Conservation (phyloP, 306 rosid genomes). For the Prinsepia uniflora region DNA sequence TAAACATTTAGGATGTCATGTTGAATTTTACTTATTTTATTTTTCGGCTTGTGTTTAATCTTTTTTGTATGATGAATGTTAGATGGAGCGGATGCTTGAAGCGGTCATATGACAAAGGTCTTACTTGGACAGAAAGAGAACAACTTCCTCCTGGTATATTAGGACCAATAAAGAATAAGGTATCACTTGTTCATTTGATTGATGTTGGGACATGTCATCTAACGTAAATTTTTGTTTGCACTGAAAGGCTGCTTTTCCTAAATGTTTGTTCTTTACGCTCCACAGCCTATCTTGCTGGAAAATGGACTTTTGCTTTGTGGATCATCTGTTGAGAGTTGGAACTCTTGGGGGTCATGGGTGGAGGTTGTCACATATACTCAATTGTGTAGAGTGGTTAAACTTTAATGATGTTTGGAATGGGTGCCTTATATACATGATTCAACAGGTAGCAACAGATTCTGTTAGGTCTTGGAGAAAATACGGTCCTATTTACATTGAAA, state of each 20-base stretch:
- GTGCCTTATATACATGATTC: slow-evolving; percentile 28
- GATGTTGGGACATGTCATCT: slow-evolving; percentile 5
- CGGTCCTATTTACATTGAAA: slow-evolving; percentile 77
- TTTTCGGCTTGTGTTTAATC: slow-evolving; percentile 2
- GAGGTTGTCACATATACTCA: slow-evolving; percentile 49
- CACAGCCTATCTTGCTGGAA: slow-evolving; percentile 86
- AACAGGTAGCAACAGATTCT: slow-evolving; percentile 60
- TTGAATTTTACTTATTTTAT: not conserved
- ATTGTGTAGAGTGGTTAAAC: slow-evolving; percentile 18
- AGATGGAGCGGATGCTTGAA: slow-evolving; percentile 95
- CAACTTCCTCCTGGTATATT: slow-evolving; percentile 97
- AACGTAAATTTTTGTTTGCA: not conserved
- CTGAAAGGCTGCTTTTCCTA: not conserved
- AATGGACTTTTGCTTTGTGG: slow-evolving; percentile 76
- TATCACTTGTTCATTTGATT: slow-evolving; percentile 21
- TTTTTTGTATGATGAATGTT: slow-evolving; percentile 23
- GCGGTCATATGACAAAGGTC: slow-evolving; percentile 76
- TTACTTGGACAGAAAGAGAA: slow-evolving; percentile 76
- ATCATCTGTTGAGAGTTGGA: slow-evolving; percentile 98
- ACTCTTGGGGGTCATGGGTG: slow-evolving; percentile 96
- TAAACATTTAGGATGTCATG: not conserved
- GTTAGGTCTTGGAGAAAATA: slow-evolving; percentile 79
- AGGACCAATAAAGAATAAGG: slow-evolving; percentile 98
- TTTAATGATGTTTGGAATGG: slow-evolving; percentile 16
- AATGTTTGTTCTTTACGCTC: slow-evolving; percentile 13